Conservation (phyloP, 306 rosid genomes). For the Dryas drummondii region DNA sequence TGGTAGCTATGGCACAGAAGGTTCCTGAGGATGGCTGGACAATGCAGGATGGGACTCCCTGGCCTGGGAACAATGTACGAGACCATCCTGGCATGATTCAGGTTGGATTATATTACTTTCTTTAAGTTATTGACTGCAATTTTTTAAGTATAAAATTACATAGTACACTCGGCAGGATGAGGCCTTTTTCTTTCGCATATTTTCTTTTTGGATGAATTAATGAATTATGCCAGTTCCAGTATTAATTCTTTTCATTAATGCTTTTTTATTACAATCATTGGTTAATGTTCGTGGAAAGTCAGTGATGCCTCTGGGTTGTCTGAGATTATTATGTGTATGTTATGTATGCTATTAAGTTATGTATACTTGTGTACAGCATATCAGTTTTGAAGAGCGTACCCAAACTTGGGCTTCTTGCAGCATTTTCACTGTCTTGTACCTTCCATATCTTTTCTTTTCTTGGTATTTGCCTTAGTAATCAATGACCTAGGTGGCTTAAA, state of each 20-base stretch:
- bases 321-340: background rate
- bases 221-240: background rate
- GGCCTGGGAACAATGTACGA: slow-evolving; percentile 97
- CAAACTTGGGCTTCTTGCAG: slow-evolving; percentile 1
- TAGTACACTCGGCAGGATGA: background rate
- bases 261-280: background rate
- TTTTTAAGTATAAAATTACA: background rate
- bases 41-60: slow-evolving; percentile 97
- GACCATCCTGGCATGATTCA: slow-evolving; percentile 99
- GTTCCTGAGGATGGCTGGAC: slow-evolving; percentile 99
- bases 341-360: background rate
- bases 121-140: background rate
- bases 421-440: background rate
- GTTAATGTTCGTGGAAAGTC: no score
- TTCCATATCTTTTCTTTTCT: background rate
- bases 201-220: background rate
- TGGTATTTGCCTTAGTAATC: background rate
- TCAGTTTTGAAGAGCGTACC: background rate
- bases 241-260: background rate
- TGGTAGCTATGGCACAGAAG: slow-evolving; percentile 88
- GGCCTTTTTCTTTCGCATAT: background rate
- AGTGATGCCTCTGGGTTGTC: background rate
- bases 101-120: slow-evolving; percentile 44
- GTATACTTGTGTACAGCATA: background rate
- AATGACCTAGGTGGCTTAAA: background rate